Evolutionary conservation across 306 rosid genomes (phyloP), one percentile per base, ranked within the genome.

Genomic region (Lotus japonicus): DNA sequence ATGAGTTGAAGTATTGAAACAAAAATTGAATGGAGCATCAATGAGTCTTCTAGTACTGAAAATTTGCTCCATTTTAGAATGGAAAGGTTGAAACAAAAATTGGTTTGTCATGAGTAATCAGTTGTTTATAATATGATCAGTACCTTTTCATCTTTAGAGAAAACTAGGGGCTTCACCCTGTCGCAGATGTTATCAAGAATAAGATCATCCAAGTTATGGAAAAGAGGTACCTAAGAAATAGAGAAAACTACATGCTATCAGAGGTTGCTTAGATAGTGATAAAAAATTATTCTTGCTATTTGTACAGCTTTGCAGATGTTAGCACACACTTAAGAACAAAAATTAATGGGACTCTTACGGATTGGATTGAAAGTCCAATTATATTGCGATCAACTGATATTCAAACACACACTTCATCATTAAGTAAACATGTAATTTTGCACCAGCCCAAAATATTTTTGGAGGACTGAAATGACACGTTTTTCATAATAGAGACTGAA

Each of bases 151-250:
- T 94, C 96, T 78, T 82, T 90, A 17, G 95, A 86, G 87, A 88
- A 90, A 54, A 94, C 92, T 4, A 94, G 73, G 7, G 97, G 99
- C 73, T 68, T 86, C 67, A 94, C 96, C 67, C 96, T 75, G 11
- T 94, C 99, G 10, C 99, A 94, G 1, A 94, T 94, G 84, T 94
- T 94, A 89, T 94, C 99, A 49, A 88, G 97, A 80, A 94, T 90
- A 67, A 94, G 97, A 23, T 84, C 90, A 62, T 90, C 96, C 89
- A 94, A 74, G 85, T 88, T 90, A 70, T 94, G 89, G 66, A 94
- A 90, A 43, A 94, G 77, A 44, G 99, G 99, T 33, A 94, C 99
- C 98, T 92, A 56, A 26, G 48, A 53, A 68, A 58, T 55, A 78
- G 13, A 67, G 15, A 50, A 48, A 52, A 33, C 53, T 13, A 53